These are phyloP conservation scores for Hemileia vastatrix DNA, from an alignment of 1,284 basidiomycete genomes.

Conservation along the genomic window DNA sequence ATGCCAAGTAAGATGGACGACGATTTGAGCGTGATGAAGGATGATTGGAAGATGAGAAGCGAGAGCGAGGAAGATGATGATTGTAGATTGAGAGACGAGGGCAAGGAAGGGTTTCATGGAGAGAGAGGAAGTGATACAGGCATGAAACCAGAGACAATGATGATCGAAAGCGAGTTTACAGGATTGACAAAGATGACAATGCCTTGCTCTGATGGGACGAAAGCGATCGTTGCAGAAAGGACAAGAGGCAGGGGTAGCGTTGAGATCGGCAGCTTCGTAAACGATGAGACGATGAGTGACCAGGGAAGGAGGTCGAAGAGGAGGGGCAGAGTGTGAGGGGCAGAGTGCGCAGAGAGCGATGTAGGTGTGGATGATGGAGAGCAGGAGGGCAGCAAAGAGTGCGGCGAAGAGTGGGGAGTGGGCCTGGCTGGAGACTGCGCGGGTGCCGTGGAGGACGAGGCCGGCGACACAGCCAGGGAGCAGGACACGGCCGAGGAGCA, in stretches of 20 bases:
- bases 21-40: neutral
- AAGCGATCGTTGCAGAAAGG: neutral
- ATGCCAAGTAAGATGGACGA: slow-evolving; percentile 10
- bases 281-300: too few relatives aligned
- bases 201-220: slow-evolving; percentile 3
- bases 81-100: neutral
- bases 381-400: too few relatives aligned
- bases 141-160: slow-evolving; percentile 18
- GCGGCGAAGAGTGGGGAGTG: too few relatives aligned
- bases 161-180: slow-evolving; percentile 17
- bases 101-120: slow-evolving; percentile 11
- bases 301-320: too few relatives aligned
- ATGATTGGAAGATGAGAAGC: neutral
- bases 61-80: neutral
- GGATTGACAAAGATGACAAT: slow-evolving; percentile 5
- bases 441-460: too few relatives aligned
- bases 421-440: too few relatives aligned
- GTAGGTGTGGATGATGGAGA: too few relatives aligned
- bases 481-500: too few relatives aligned
- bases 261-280: neutral
- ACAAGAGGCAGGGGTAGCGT: slow-evolving; percentile 1
- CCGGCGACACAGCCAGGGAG: too few relatives aligned
- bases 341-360: too few relatives aligned
- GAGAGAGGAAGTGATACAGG: slow-evolving; percentile 6
- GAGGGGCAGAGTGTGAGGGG: too few relatives aligned